These are phyloP conservation scores for Candida methanosorbosa DNA, from an alignment of 805 yeast genomes.

Conservation along the genomic window DNA sequence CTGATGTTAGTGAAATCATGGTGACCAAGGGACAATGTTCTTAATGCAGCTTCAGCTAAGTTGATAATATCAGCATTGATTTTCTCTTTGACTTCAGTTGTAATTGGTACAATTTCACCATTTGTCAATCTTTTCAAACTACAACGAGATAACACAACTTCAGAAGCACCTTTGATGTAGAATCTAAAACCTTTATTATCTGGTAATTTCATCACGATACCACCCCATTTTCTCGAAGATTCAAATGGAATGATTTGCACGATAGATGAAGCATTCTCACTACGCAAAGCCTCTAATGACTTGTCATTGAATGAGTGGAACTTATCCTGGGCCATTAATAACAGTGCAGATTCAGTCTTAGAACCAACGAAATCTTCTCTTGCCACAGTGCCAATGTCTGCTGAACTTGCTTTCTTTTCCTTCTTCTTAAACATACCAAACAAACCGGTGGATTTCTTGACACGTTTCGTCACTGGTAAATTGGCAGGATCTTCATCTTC, in stretches of 20 bases:
- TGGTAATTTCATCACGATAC: constrained; percentile 47
- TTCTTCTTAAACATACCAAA: not conserved
- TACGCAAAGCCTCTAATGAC: constrained; percentile 35
- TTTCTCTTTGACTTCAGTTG: constrained; percentile 22
- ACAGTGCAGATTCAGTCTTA: constrained; percentile 88
- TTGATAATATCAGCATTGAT: constrained; percentile 23
- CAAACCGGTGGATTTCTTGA: not conserved
- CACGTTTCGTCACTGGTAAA: too few species aligned
- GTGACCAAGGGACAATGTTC: constrained; percentile 88
- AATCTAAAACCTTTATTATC: constrained; percentile 48
- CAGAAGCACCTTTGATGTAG: constrained; percentile 91
- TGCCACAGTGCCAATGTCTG: not conserved
- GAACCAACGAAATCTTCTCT: constrained; percentile 64
- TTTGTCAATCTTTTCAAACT: constrained; percentile 26
- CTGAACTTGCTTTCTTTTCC: not conserved
- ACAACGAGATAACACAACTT: constrained; percentile 63
- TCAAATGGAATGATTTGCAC: constrained; percentile 85
- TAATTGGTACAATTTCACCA: constrained; percentile 20
- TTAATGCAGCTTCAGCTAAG: constrained; percentile 71
- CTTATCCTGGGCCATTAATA: constrained; percentile 54
- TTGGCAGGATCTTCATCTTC: not conserved
- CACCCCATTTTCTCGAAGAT: constrained; percentile 89
- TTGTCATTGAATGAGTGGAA: constrained; percentile 36
- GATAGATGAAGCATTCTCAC: constrained; percentile 30
- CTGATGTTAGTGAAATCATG: constrained; percentile 43